Evolutionary conservation across 225 moss, liverwort and hornwort genomes (phyloP), one percentile per base, ranked within the genome.

Genomic region (Antitrichia curtipendula): DNA sequence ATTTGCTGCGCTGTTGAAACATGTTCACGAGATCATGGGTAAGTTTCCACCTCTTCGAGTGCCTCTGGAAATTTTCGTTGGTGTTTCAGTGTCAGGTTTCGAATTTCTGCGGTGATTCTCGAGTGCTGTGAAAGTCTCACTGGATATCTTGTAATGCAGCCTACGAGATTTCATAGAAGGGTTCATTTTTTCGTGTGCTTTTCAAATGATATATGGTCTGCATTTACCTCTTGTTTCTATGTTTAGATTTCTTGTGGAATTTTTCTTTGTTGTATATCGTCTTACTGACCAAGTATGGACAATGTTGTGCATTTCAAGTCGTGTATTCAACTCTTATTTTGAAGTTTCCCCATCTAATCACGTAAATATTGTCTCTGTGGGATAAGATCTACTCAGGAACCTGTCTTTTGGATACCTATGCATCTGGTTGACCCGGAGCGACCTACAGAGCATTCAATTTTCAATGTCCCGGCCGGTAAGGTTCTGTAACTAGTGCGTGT

Each of bases 1-100:
- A 92, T 98, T 41, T 97, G 97, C 61, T 97, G 96, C 88, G 98
- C 98, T 84, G 95, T 95, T 58, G 98, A 98, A 91, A 98, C 97
- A 38, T 98, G 98, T 89, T 92, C 98, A 52, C 93, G 97, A 90
- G 96, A 98, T 92, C 95, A 94, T 89, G 93, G 95, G 98, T 98
- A 76, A 86, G 89, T 65, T 76, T n/a, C 49, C 83, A 38, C 20
- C 45, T 68, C 41, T 56, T 53, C 57, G 65, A 50, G 53, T 11
- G n/a, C 10, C 31, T 84, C 17, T 80, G 20, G 31, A 81, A 34
- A 84, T 34, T 66, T 84, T 16, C n/a, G n/a, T n/a, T n/a, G n/a
- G n/a, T n/a, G n/a, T n/a, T 75, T 24, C 45, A 74, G 36, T 86
- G 34, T 76, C 54, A 20, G 52, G 61, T 76, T 28, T 43, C 21